Evolutionary conservation across 805 yeast species (phyloP).

Genomic region (Monosporozyma servazzii): DNA sequence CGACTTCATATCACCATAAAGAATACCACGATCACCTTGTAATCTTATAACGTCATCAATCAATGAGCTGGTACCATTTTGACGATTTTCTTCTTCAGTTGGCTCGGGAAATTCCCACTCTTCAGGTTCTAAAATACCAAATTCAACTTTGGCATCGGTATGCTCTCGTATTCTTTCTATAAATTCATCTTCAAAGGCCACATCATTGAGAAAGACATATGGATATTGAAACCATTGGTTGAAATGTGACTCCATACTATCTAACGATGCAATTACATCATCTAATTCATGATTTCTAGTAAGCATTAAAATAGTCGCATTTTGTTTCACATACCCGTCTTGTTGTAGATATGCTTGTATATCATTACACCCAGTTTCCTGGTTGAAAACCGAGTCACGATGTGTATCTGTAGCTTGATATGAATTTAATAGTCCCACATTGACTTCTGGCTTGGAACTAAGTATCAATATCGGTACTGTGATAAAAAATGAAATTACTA

Average conservation of each 20-base stretch:
- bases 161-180: constrained; percentile 39
- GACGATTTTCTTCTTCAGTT: background rate
- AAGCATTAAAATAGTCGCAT: constrained; percentile 77
- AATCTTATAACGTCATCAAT: constrained; percentile 5
- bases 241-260: constrained; percentile 74
- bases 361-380: constrained; percentile 44
- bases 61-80: constrained; percentile 28
- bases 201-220: constrained; percentile 83
- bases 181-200: constrained; percentile 59
- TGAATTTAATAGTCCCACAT: constrained; percentile 8
- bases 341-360: constrained; percentile 27
- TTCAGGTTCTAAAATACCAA: constrained; percentile 51
- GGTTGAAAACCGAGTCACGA: constrained; percentile 39
- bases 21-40: constrained; percentile 70
- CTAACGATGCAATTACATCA: constrained; percentile 68
- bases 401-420: constrained; percentile 12
- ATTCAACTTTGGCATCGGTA: constrained; percentile 56
- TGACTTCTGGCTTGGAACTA: background rate
- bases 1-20: constrained; percentile 74
- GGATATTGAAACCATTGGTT: constrained; percentile 93
- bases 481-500: constrained; percentile 4
- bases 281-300: constrained; percentile 73
- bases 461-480: constrained; percentile 4
- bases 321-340: constrained; percentile 40
- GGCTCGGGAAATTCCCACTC: constrained; percentile 61